phyloP scores from a whole-genome alignment of 495 filamentous ascomycete species.

The Penicillium goetzii region DNA sequence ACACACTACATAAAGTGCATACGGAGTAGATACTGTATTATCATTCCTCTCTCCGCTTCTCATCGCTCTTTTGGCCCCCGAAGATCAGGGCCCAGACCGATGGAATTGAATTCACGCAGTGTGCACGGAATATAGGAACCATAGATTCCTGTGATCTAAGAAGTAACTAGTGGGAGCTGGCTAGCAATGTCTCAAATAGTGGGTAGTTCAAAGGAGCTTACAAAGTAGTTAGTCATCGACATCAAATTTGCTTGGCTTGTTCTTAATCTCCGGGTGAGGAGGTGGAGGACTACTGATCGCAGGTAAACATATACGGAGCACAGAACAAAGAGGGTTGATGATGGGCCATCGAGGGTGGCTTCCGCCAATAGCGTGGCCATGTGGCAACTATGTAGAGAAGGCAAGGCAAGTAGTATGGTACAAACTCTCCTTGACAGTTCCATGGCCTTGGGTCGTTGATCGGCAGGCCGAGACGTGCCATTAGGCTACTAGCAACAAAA shows the following conservation, averaged over 20 bases:
- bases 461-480: constrained; percentile 10
- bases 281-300: not conserved
- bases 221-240: not conserved
- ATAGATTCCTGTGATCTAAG: not conserved
- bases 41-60: not conserved
- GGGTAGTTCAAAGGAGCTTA: not conserved
- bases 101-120: not conserved
- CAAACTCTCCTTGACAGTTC: constrained; percentile 9
- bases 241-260: not conserved
- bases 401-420: not conserved
- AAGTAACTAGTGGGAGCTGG: too few relatives aligned
- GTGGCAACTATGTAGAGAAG: not conserved
- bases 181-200: not conserved
- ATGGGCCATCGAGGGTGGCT: not conserved
- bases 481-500: constrained; percentile 10
- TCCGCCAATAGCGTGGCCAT: constrained; percentile 3
- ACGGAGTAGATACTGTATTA: too few relatives aligned
- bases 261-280: not conserved
- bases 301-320: not conserved
- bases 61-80: not conserved
- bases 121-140: not conserved
- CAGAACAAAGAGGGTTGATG: not conserved
- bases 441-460: constrained; percentile 6
- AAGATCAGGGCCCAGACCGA: not conserved
- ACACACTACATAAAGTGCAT: not conserved